phyloP scores from a whole-genome alignment of 371 early-diverging fungal species.

The Apophysomyces variabilis region DNA sequence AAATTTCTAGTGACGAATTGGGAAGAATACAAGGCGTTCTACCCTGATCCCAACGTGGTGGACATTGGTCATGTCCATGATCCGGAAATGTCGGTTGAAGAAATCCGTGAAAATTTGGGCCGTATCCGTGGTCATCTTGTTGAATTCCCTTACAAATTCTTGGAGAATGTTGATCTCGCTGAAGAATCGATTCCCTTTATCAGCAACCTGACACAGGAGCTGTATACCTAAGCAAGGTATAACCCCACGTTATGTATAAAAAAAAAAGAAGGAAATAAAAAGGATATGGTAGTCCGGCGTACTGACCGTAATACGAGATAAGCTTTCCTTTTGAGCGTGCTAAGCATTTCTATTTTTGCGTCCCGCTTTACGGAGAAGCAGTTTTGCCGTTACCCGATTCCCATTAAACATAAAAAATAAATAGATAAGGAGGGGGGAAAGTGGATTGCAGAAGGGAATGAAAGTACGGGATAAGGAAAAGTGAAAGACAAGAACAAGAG shows the following conservation, averaged over 20 bases:
- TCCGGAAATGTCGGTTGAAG: conserved; percentile 48
- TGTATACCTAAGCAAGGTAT: conserved; percentile 42
- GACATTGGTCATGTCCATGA: conserved; percentile 51
- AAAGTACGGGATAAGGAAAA: too few relatives aligned
- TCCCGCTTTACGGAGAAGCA: too few relatives aligned
- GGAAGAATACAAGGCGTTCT: conserved; percentile 71
- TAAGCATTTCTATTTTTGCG: too few relatives aligned
- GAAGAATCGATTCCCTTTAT: conserved; percentile 50
- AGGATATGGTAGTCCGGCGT: not conserved
- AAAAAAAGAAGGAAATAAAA: not conserved
- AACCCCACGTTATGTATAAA: conserved; percentile 2
- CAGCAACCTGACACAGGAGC: conserved; percentile 39
- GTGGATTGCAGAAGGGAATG: too few relatives aligned
- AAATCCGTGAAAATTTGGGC: conserved; percentile 51
- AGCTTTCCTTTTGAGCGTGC: too few relatives aligned
- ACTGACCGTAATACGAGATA: not conserved
- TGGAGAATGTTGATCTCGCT: conserved; percentile 60
- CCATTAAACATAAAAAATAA: too few relatives aligned
- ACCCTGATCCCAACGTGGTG: conserved; percentile 47
- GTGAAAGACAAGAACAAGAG: not conserved
- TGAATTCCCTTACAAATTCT: conserved; percentile 77
- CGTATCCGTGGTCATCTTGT: conserved; percentile 72
- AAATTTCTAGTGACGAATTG: conserved; percentile 56
- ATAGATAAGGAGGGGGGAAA: too few relatives aligned
- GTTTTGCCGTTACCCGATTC: too few relatives aligned